Evolutionary conservation across 371 early-diverging fungal species (phyloP).

Genomic region (Thermomucor indicae-seudaticae): DNA sequence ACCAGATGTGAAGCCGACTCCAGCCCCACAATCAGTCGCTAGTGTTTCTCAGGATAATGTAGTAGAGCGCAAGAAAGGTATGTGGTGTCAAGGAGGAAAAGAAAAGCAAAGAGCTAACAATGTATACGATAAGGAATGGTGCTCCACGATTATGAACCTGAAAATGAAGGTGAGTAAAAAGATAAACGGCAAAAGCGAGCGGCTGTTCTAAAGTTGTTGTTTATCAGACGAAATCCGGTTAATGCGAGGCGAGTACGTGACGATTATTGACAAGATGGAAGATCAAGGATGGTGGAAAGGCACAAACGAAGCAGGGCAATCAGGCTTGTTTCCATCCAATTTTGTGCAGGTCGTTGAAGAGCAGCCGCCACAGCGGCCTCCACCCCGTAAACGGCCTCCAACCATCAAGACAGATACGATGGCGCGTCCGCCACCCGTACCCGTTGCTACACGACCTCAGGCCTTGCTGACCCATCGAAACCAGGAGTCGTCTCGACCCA

Average conservation of each 20-base stretch:
- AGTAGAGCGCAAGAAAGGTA: conserved; percentile 5
- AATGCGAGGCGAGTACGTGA: conserved; percentile 45
- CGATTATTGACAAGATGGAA: conserved; percentile 43
- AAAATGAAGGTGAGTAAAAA: conserved; percentile 52
- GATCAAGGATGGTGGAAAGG: conserved; percentile 65
- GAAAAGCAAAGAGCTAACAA: background rate
- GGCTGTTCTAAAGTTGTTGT: background rate
- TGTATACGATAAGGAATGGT: conserved; percentile 37
- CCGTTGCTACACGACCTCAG: conserved; percentile 39
- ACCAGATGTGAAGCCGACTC: background rate
- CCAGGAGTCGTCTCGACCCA: conserved; percentile 22
- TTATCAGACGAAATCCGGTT: conserved; percentile 48
- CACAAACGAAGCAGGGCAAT: conserved; percentile 43
- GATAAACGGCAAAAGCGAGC: too few relatives aligned
- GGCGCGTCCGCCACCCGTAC: conserved; percentile 42
- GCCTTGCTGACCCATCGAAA: conserved; percentile 25
- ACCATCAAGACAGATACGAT: conserved; percentile 33
- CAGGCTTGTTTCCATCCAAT: conserved; percentile 57
- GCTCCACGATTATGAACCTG: conserved; percentile 52
- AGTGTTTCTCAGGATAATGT: too few relatives aligned
- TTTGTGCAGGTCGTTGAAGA: conserved; percentile 53
- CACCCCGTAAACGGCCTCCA: conserved; percentile 38
- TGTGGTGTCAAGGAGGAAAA: background rate
- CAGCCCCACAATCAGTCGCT: background rate
- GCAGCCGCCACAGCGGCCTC: conserved; percentile 27